Base-by-base conservation (phyloP, 2,329 filamentous ascomycete genomes). In the Trichophyton equinum region DNA sequence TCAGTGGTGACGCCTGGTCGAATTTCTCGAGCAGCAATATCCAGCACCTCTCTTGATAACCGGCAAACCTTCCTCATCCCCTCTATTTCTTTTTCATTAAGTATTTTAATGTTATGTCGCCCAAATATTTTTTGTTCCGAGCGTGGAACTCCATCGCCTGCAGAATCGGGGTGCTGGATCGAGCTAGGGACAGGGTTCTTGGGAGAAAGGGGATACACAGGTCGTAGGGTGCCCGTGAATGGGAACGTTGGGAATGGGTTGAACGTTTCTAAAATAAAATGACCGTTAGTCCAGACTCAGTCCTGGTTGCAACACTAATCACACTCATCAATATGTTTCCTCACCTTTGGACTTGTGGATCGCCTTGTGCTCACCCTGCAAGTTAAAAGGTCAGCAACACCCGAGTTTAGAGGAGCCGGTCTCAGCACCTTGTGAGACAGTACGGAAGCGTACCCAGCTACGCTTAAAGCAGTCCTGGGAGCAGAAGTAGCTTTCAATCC, bases 381-480 rank as follows among this genome's bases (percentile, higher is more conserved):
- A 61, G 9, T 38, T 38, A 49, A 15, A 15, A 49, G 33, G 42
- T 63, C 55, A 63, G 60, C 46, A 33, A 6, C 44, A 57, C 13
- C 4, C 36, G 47, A 38, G 13, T 22, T 27, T 15, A 58, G 22
- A 25, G n/a, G 15, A 58, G 59, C 22, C 49, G 49, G 49, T 53
- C 49, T 53, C 49, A 53, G 49, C 49, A 53, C 49, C 49, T 53
- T 53, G 63, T 60, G 65, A 65, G 67, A 65, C 56, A 33, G 66
- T 61, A 65, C 64, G 68, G 69, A 68, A 68, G 64, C 67, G 68
- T 85, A 97, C 94, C 94, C 94, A 99, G 79, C 91, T 99, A 75
- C 85, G 87, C 81, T 96, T 97, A 78, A 99, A 99, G 80, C 94
- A 99, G 68, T 97, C 94, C 75, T 99, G 94, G 30, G 91, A 91